phyloP scores from a whole-genome alignment of 1,139 yeast genomes.

The Taphrina confusa region DNA sequence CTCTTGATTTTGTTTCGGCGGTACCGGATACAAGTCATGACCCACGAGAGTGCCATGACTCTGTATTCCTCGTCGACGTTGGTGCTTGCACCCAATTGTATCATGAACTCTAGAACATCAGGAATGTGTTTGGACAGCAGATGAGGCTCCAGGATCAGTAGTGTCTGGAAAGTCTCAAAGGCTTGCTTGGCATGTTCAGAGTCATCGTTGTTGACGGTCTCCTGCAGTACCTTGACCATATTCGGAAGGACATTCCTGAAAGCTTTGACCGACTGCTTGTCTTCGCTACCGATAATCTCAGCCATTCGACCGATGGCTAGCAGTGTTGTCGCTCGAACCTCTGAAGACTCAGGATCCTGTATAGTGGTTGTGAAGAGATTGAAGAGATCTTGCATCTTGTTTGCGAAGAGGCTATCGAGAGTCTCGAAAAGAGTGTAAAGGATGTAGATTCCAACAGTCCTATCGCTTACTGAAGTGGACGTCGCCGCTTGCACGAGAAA shows the following conservation, averaged over 20 bases:
- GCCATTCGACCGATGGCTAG: constrained; percentile 79
- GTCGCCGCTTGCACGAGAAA: constrained; percentile 66
- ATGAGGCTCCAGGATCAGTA: constrained; percentile 72
- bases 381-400: constrained; percentile 66
- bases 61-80: constrained; percentile 78
- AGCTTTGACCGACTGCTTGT: constrained; percentile 56
- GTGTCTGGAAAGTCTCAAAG: constrained; percentile 81
- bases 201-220: constrained; percentile 70
- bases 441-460: constrained; percentile 83
- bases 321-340: constrained; percentile 79
- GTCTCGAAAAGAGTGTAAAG: constrained; percentile 77
- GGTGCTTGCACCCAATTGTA: constrained; percentile 63
- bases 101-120: constrained; percentile 68
- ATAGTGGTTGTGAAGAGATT: constrained; percentile 56
- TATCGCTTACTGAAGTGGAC: constrained; percentile 60
- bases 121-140: constrained; percentile 76
- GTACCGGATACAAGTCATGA: constrained; percentile 74
- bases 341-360: constrained; percentile 62
- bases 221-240: constrained; percentile 79
- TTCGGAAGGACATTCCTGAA: constrained; percentile 73
- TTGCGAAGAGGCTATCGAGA: constrained; percentile 51
- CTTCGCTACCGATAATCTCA: constrained; percentile 60
- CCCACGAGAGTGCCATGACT: constrained; percentile 78
- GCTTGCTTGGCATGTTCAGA: constrained; percentile 66
- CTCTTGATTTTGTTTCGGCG: constrained; percentile 49